These are phyloP conservation scores for Zopfochytrium polystomum DNA, from an alignment of 371 early-diverging fungal species.

Conservation along the genomic window DNA sequence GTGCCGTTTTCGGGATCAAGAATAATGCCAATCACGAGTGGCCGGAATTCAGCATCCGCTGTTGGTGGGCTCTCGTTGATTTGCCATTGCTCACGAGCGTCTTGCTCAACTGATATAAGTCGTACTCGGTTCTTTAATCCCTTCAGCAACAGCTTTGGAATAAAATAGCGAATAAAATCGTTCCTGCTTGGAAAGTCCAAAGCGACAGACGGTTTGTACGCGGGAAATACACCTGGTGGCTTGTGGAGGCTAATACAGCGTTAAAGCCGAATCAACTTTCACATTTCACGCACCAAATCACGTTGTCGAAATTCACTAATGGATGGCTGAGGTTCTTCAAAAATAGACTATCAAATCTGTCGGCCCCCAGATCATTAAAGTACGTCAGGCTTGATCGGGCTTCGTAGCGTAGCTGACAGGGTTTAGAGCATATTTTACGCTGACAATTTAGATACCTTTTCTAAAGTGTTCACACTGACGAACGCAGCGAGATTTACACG, in stretches of 20 bases:
- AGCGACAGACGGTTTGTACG: constrained; percentile 49
- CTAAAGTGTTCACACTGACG: constrained; percentile 57
- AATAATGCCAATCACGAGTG: constrained; percentile 63
- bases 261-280: neutral
- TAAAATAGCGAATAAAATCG: constrained; percentile 39
- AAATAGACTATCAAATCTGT: constrained; percentile 72
- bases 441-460: constrained; percentile 39
- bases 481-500: constrained; percentile 73
- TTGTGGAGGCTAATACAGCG: constrained; percentile 22
- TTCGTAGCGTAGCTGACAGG: constrained; percentile 61
- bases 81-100: constrained; percentile 19
- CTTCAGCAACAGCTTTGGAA: constrained; percentile 55
- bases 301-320: constrained; percentile 64
- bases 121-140: constrained; percentile 69
- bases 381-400: constrained; percentile 59
- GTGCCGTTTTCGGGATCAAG: constrained; percentile 63
- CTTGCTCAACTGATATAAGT: constrained; percentile 54
- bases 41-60: constrained; percentile 24
- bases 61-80: constrained; percentile 9
- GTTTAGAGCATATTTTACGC: neutral
- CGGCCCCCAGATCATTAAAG: constrained; percentile 59
- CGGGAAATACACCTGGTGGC: constrained; percentile 15
- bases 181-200: constrained; percentile 58
- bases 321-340: constrained; percentile 65
- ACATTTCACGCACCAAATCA: constrained; percentile 48